Evolutionary conservation across 768 basidiomycete species (phyloP), one percentile per base, ranked within the genome.

Genomic region (Clitopilus hobsonii): DNA sequence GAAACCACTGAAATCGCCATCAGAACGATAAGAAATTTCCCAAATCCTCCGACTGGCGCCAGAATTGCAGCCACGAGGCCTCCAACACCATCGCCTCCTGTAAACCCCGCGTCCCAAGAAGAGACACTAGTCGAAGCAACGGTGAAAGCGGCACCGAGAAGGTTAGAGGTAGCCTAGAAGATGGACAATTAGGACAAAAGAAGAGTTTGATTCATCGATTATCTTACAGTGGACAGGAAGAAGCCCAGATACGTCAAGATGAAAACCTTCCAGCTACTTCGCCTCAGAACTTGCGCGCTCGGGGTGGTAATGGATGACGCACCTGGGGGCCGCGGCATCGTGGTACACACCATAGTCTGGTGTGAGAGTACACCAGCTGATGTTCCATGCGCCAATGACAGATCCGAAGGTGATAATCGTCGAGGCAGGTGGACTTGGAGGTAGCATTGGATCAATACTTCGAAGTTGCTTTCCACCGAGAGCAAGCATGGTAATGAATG

Each of bases 1-100:
- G 81, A 85, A 1, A 84, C 81, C 11, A 91, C 83, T 55, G 85
- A 85, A 24, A 94, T 70, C 18, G 86, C 83, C 58, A 93, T 75
- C 54, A 94, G 65, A 25, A 88, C 86, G 0, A 85, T 74, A 38
- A 91, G 71, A 68, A 89, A 82, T 60, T 88, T 88, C 1, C 88
- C 83, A 67, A 89, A 89, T 29, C 76, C 76, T 1, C 83, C 82
- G 1, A 72, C 70, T 1, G 88, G 87, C 16, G 71, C 69, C 5
- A 89, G 73, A 62, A 88, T 78, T 0, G 84, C 86, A 6, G 73
- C 76, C 10, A 88, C 61, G 13, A 91, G 75, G 0, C 86, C 86
- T 27, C 86, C 88, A 22, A 87, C 65, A 72, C 80, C 62, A 18
- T 75, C 78, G 0, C 76, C 79, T 3, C 68, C 49, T 2, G 76